Percentiles rank a stretch among this genome's conserved stretches.
phyloP scores from a whole-genome alignment of 2,329 filamentous ascomycete species.

The Fusarium sp. region DNA sequence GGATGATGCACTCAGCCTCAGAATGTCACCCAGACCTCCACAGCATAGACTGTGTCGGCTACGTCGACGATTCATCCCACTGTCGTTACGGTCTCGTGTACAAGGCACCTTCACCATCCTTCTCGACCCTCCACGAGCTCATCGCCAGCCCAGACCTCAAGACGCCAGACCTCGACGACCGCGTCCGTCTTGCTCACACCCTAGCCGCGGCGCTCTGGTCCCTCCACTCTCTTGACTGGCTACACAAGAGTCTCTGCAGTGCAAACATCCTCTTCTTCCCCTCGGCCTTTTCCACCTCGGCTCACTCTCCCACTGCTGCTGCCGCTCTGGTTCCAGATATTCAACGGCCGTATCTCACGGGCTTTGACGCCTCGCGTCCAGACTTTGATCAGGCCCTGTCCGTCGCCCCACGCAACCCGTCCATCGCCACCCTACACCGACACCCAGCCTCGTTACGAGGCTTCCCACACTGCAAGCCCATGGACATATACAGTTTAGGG shows the following conservation, averaged over 20 bases:
- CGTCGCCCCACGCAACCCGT: constrained; percentile 54
- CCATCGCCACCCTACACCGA: constrained; percentile 57
- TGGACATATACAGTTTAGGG: constrained; percentile 65
- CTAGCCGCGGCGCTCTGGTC: constrained; percentile 59
- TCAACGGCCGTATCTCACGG: constrained; percentile 57
- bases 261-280: constrained; percentile 66
- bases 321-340: constrained; percentile 54
- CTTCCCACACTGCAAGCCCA: constrained; percentile 57
- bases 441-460: constrained; percentile 56
- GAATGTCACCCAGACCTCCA: constrained; percentile 58
- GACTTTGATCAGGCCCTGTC: constrained; percentile 62
- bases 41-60: constrained; percentile 59
- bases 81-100: constrained; percentile 58
- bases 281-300: constrained; percentile 49
- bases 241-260: constrained; percentile 66
- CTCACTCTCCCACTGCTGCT: constrained; percentile 47
- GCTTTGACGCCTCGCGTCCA: constrained; percentile 66
- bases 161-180: constrained; percentile 57
- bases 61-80: constrained; percentile 53
- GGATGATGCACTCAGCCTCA: constrained; percentile 59
- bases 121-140: constrained; percentile 53
- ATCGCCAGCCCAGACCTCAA: constrained; percentile 53
- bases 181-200: constrained; percentile 54
- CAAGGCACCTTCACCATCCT: constrained; percentile 49
- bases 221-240: constrained; percentile 65